Evolutionary conservation across 2,329 filamentous ascomycete genomes (phyloP), one percentile per base, ranked within the genome.

Genomic region (Nemania diffusa): DNA sequence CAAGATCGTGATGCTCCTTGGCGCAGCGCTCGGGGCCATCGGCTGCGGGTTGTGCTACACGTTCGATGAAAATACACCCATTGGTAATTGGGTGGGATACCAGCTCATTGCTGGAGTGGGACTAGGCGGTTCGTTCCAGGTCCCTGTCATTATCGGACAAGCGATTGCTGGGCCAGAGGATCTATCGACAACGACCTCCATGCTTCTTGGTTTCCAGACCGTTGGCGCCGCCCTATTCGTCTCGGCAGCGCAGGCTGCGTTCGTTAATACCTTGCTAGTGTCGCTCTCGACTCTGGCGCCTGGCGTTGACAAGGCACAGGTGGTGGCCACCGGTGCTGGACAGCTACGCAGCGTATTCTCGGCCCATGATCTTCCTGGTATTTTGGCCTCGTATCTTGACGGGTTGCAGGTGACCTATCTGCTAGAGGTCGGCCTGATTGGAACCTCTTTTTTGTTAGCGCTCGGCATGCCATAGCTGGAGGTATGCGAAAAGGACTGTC

Each of bases 61-160:
- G 7, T 66, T 80, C 0, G 70, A 73, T 9, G 57, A 73, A 1
- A 48, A 68, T 22, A 76, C 78, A 15, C 37, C 69, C 2, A 68
- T 73, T 0, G 77, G 72, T 1, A 71, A 73, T 22, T 84, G 81
- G 81, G 79, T 84, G 17, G 81, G 80, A 2, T 84, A 81, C 60
- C 81, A 84, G 61, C 60, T 71, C 20, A 24, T 71, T 5, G 60
- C 34, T 13, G 82, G 81, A 3, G 70, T 79, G 9, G 81, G 79
- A 2, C 29, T 37, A 5, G 73, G 80, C 2, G 13, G 26, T n/a
- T 29, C 44, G 2, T 20, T 62, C 13, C 79, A 83, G 62, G 72
- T 81, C 1, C 79, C 80, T 0, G 78, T 83, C 57, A 79, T 80
- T 9, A 75, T 79, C 5, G 74, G 76, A 0, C 80, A 82, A 44